Conservation (phyloP, 2,329 filamentous ascomycete species). For the Cladosporium sp. region DNA sequence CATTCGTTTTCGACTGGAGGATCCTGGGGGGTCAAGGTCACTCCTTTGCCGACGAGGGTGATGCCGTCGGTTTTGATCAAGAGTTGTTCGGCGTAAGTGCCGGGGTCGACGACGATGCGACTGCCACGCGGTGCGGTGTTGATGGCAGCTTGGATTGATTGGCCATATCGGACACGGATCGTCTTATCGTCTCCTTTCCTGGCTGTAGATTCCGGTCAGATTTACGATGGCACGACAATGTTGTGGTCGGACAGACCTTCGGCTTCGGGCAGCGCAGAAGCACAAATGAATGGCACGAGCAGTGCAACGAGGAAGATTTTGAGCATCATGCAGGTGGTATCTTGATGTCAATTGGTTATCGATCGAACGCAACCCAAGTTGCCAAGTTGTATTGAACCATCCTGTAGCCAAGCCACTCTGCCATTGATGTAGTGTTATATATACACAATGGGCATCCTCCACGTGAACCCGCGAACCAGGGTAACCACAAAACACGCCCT, state of each 20-base stretch:
- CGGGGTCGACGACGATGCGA: constrained; percentile 37
- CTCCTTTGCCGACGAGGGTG: constrained; percentile 33
- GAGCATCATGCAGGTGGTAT: neutral
- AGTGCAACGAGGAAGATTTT: neutral
- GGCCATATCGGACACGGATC: constrained; percentile 13
- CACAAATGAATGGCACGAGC: neutral
- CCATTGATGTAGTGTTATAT: neutral
- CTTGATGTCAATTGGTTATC: neutral
- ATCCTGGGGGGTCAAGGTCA: constrained; percentile 31
- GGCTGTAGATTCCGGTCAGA: neutral
- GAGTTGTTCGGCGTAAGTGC: constrained; percentile 40
- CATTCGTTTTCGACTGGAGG: constrained; percentile 33
- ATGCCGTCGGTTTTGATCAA: constrained; percentile 39
- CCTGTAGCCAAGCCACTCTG: neutral
- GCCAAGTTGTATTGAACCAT: neutral
- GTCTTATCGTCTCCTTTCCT: neutral
- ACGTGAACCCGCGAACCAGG: neutral
- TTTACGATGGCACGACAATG: neutral
- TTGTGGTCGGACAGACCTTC: neutral
- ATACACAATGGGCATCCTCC: neutral
- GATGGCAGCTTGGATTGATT: constrained; percentile 37
- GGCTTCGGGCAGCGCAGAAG: neutral
- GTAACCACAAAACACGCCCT: neutral
- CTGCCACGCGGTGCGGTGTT: constrained; percentile 33
- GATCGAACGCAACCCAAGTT: neutral